These are phyloP conservation scores for Xylariaceae sp. DNA, from an alignment of 2,329 filamentous ascomycete species.

Conservation along the genomic window DNA sequence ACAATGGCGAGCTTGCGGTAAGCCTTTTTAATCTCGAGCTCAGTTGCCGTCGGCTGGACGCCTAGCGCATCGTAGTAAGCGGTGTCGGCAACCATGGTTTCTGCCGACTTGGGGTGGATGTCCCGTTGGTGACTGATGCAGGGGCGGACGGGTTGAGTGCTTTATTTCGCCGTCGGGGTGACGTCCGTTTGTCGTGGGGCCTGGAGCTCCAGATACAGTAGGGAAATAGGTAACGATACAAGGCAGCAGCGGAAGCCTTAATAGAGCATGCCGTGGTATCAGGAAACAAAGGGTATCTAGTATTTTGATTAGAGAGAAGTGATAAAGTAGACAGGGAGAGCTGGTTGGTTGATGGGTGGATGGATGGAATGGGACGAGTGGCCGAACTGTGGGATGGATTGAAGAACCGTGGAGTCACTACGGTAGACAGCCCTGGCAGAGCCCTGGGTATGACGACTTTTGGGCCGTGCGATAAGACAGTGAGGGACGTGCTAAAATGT, in stretches of 20 bases:
- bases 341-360: neutral
- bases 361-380: too few relatives aligned
- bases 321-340: neutral
- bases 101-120: neutral
- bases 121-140: neutral
- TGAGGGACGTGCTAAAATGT: neutral
- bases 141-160: neutral
- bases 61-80: constrained; percentile 83
- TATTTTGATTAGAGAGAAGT: neutral
- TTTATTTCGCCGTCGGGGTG: constrained; percentile 8
- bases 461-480: constrained; percentile 11
- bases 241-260: neutral
- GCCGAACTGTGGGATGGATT: neutral
- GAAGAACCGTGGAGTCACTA: neutral
- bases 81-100: constrained; percentile 77
- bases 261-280: neutral
- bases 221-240: neutral
- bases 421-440: too few relatives aligned
- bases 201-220: neutral
- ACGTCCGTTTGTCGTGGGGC: neutral
- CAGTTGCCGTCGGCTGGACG: constrained; percentile 77
- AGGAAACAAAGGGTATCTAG: neutral
- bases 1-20: constrained; percentile 93
- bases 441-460: constrained; percentile 17
- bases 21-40: constrained; percentile 94